Base-by-base conservation (phyloP, 2,329 filamentous ascomycete genomes). In the Trichophyton equinum region DNA sequence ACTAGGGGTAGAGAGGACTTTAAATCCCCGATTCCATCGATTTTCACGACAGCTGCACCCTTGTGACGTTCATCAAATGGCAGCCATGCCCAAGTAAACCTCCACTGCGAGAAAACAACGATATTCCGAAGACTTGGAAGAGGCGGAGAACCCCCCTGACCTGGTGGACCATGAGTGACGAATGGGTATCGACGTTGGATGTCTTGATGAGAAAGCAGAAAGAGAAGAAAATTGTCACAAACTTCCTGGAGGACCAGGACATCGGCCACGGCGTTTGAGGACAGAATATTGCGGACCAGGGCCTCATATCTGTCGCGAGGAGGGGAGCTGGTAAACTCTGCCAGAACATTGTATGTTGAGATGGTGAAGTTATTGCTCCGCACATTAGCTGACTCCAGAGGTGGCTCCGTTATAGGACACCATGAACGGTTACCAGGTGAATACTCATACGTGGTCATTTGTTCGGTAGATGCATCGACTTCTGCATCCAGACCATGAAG, bases 61-160 rank as follows among this genome's bases (percentile, higher is more conserved):
- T 86, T 86, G 68, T 85, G 82, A 30, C 78, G 77, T 58, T 79
- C 73, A 18, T 75, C 70, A 46, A 85, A 81, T 0, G 78, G 74
- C 0, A 87, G 67, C 63, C 77, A 76, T 30, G 78, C 74, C 82
- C 83, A 86, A 4, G 69, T 70, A 61, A 88, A 84, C 0, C 75
- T 71, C 64, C 76, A 75, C 55, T 75, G 80, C 70, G 83, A 84
- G 5, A 88, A 68, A 4, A 85, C 77, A 7, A 87, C 78, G 7
- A 82, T 73, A 64, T 87, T 87, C 6, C 84, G 76, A 57, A 83
- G 74, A 62, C 78, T 85, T 0, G 82, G 79, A 13, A 87, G 74
- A 2, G 83, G 82, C 1, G 78, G 78, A 57, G 82, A 71, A 11
- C 78, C 77, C 2, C 68, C 27, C 63, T 85, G 79, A 6, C 73